Evolutionary conservation across 192 early-diverging fungal genomes (phyloP), one percentile per base, ranked within the genome.

Genomic region (Dissophora ornata): DNA sequence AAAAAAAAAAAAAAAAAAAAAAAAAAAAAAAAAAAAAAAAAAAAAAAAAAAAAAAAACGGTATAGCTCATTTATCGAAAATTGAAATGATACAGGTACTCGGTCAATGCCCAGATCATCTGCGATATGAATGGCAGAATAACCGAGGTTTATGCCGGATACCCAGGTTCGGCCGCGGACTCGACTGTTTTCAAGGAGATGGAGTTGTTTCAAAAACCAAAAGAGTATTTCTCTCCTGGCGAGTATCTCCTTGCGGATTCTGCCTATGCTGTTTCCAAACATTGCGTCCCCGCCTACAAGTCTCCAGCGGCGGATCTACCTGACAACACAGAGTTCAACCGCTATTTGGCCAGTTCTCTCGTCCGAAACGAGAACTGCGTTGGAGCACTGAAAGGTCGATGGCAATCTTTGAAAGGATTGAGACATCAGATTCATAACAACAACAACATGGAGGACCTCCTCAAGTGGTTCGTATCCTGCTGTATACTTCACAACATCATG

Each of bases 401-500:
- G 57, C 19, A 13, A 15, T 69, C 67, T 29, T 48, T 69, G 26
- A n/a, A 45, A 45, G 57, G 38, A 38, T 50, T 69, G 67, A 69
- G 67, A 29, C 67, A 59, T 22, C 67, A 60, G 49, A 26, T 69
- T 45, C 55, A 55, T 19, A 18, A 33, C 9, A 18, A 29, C 2
- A 22, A 12, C 3, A 55, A 53, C 28, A 71, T 57, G 46, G 16
- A 49, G 33, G 42, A 22, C 6, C 9, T 57, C 13, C 11, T 34
- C 42, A 3, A 41, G 6, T 71, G 69, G 69, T 44, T 57, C n/a
- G 13, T 33, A 42, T 59, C 45, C 46, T 71, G 69, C 28, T 62
- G 69, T 57, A 53, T 62, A 5, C 45, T 71, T 7, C 68, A 71
- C 45, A 64, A 71, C 21, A 52, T 71, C 33, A n/a, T 71, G 0